Base-by-base conservation (phyloP, 176 grass and related monocot genomes). In the Elaeis guineensis region DNA sequence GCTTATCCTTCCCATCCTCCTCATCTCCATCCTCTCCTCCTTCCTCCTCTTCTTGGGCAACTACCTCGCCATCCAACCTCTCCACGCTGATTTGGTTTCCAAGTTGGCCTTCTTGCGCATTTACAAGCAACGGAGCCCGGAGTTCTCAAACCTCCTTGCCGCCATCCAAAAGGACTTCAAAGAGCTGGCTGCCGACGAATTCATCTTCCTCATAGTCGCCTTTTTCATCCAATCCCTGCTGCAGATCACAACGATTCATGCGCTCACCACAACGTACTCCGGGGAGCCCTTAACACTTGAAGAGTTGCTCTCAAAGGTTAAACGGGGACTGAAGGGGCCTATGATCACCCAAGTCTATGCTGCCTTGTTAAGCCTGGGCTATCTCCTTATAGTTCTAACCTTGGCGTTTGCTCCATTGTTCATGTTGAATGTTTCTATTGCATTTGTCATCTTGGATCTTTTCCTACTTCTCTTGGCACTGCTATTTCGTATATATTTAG, bases 261-360 rank as follows among this genome's bases (percentile, higher is more conserved):
- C 65, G 4, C 52, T 8, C 12, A 51, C 74, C 14, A 9, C 23
- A n/a, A 50, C 64, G 19, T 71, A 78, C 57, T 30, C 63, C 24
- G 51, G 59, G 21, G 49, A 71, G 75, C 20, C 52, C 3, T 30
- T 71, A 16, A 58, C 66, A 28, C 21, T 65, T 6, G 65, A 58
- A 32, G 67, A 65, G 19, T 17, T 71, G 17, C 17, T 57, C 5
- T 51, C 28, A 5, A 71, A 64, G 21, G 59, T 64, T 2, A 44
- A 12, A 12, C 35, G 35, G 8, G 35, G 9, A 12, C 11, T 44
- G 9, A 77, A 77, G 24, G 75, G 75, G 19, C 75, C 75, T 18
- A 5, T 78, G 50, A 57, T 78, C 48, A 71, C 75, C 16, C 50
- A 71, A 18, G 12, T 71, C 50, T 26, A 55, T 15, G 52, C 23